Conservation (phyloP, 192 early-diverging fungal species). For the Backusella tuberculispora region DNA sequence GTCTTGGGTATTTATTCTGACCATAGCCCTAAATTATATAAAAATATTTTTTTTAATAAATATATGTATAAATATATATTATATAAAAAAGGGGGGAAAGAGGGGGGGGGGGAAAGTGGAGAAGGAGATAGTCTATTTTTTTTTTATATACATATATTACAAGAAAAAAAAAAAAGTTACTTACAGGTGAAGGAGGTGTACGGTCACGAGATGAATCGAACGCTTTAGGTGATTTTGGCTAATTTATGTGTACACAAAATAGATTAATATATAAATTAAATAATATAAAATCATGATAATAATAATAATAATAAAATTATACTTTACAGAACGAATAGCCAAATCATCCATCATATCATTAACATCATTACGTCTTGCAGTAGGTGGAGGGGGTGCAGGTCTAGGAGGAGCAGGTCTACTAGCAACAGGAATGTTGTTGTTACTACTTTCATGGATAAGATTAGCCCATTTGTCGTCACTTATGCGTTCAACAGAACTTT, state of each 20-base stretch:
- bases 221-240: constrained; percentile 19
- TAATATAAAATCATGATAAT: constrained; percentile 1
- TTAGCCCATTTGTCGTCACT: constrained; percentile 55
- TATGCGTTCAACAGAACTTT: constrained; percentile 25
- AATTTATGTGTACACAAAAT: neutral
- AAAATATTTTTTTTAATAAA: neutral
- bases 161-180: constrained; percentile 44
- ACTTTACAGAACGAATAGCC: constrained; percentile 22
- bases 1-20: constrained; percentile 21
- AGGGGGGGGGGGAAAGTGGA: constrained; percentile 43
- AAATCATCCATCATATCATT: constrained; percentile 44
- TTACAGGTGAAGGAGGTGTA: constrained; percentile 22
- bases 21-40: constrained; percentile 1
- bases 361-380: constrained; percentile 37
- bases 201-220: neutral
- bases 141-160: constrained; percentile 67
- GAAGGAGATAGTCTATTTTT: constrained; percentile 77
- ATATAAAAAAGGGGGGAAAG: no score
- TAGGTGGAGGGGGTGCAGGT: constrained; percentile 36
- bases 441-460: constrained; percentile 48
- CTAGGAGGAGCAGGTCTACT: constrained; percentile 18
- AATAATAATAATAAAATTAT: neutral
- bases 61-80: neutral
- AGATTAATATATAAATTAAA: constrained; percentile 4
- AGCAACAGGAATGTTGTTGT: constrained; percentile 16